A percentile compares a stretch with the other conserved stretches of the same genome.
These are phyloP conservation scores for Furcasterigmium furcatum DNA, from an alignment of 2,329 filamentous ascomycete genomes.

Conservation along the genomic window DNA sequence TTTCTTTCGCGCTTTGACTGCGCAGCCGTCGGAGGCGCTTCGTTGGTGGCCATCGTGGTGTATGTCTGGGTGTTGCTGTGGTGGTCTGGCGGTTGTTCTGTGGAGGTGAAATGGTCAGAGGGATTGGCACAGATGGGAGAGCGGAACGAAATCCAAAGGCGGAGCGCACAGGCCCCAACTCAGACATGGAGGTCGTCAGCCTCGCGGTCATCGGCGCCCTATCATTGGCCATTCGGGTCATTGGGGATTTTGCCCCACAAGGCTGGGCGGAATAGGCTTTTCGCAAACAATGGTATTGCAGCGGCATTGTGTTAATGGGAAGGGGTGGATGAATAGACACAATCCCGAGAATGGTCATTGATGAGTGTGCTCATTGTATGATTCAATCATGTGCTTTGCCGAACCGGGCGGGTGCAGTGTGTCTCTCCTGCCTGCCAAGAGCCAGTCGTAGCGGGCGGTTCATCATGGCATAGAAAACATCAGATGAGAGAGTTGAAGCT, in stretches of 20 bases:
- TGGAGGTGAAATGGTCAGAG: neutral
- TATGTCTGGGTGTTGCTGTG: neutral
- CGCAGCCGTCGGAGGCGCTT: slow-evolving; percentile 28
- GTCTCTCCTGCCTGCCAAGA: no score
- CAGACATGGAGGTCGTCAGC: neutral
- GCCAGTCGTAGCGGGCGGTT: no score
- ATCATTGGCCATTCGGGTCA: neutral
- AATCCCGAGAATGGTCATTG: no score
- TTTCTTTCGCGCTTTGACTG: slow-evolving; percentile 88
- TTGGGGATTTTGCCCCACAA: neutral
- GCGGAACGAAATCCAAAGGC: neutral
- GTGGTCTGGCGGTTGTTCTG: neutral
- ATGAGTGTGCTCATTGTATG: no score
- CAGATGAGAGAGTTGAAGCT: no score
- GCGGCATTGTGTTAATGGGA: no score
- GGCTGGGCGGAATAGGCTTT: no score
- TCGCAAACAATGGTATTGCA: no score
- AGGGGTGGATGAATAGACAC: no score
- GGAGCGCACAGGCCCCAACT: neutral
- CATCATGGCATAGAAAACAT: no score
- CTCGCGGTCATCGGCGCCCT: neutral
- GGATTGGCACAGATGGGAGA: neutral
- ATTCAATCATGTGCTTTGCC: no score
- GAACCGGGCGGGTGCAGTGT: no score
- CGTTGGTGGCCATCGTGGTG: slow-evolving; percentile 35